These are phyloP conservation scores for Chenopodium berlandieri DNA, from an alignment of 148 eudicot species.

Conservation along the genomic window DNA sequence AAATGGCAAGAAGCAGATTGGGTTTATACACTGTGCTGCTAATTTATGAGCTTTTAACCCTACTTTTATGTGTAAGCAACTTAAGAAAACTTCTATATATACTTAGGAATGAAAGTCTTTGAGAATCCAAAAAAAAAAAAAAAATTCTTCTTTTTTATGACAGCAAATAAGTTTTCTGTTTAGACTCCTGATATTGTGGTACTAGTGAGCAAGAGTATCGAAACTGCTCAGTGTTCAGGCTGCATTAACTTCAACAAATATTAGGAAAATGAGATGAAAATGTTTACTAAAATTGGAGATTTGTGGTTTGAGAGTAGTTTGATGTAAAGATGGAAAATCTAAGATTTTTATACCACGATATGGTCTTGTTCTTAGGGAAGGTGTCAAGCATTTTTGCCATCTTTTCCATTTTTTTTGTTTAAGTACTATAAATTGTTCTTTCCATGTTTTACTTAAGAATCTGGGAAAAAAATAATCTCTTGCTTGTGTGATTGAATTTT, in stretches of 20 bases:
- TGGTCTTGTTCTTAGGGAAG: no score
- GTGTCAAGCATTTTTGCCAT: no score
- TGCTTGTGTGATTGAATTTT: background rate
- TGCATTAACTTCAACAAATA: background rate
- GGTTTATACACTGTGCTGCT: background rate
- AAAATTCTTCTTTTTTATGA: background rate
- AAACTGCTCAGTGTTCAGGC: background rate
- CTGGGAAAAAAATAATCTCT: background rate
- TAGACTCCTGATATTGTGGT: background rate
- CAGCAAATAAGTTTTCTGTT: background rate
- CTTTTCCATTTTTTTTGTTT: background rate
- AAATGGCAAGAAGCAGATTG: background rate
- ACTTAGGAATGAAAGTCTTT: background rate
- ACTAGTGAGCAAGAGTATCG: background rate
- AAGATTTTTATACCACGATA: background rate
- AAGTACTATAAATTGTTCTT: background rate
- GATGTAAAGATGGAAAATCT: background rate
- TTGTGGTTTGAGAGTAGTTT: background rate
- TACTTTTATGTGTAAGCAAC: background rate
- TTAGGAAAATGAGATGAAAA: background rate
- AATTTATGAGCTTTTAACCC: background rate
- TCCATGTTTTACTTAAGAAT: background rate
- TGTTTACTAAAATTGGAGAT: background rate
- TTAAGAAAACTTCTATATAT: no score
- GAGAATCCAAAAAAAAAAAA: constrained; percentile 4